Base-by-base conservation (phyloP, 2,329 filamentous ascomycete genomes). In the Colletotrichum sojae region DNA sequence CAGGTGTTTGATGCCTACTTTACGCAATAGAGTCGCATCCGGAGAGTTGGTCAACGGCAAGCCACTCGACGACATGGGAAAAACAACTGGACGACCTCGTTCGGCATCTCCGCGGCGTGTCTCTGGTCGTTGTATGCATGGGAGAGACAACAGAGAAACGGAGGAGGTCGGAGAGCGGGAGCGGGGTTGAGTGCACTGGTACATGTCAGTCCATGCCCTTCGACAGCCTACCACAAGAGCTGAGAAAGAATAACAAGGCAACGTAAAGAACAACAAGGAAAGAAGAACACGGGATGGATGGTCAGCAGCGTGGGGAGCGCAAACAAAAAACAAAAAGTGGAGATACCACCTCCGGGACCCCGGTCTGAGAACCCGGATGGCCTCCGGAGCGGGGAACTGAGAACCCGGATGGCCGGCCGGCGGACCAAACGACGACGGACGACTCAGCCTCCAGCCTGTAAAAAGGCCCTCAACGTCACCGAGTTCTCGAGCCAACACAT, bases 331-430 rank as follows among this genome's bases (percentile, higher is more conserved):
- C 55, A 60, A 56, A 60, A 60, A 46, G 67, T n/a, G 67, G 66
- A n/a, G 12, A 20, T 3, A 20, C 5, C 2, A 15, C 22, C 51
- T 54, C 54, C 66, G 54, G 13, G 13, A 56, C 67, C 67, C 67
- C 67, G 67, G 67, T 67, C 45, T 51, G 55, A 48, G 48, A 39
- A 69, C 57, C 67, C 48, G 54, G 67, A 59, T 69, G 56, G 25
- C 49, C 58, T 53, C 67, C 61, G 55, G 22, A 20, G 18, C 45
- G 56, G 49, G 67, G 62, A 63, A 22, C 43, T 46, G 67, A 69
- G 67, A 27, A 69, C 67, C 67, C 51, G 67, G 67, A 69, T 52
- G 67, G 67, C 56, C 63, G 39, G 16, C 31, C 31, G 31, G 31
- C 31, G 31, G 31, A 9, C 31, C 31, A 36, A 36, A 36, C 31